Base-by-base conservation (phyloP, 2,329 filamentous ascomycete species). In the Fusarium dlaminii region DNA sequence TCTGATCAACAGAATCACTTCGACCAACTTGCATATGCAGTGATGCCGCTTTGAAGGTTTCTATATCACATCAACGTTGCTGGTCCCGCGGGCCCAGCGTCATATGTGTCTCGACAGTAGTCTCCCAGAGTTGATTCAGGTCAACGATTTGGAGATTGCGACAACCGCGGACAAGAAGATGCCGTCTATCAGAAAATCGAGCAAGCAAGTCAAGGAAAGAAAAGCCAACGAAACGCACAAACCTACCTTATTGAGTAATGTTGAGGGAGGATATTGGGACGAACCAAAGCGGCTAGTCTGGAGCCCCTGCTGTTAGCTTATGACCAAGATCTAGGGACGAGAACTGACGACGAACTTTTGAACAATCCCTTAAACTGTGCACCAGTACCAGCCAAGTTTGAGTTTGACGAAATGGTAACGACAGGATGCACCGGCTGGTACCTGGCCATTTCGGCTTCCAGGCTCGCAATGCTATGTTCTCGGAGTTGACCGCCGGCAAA, bases 401-500 rank as follows among this genome's bases (percentile, higher is more conserved):
- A 45, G 29, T 18, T 6, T 36, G 61, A 46, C 37, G 30, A 30
- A 24, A 13, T 22, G 20, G 48, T 12, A 8, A 14, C 12, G 37
- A 59, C 24, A 20, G 15, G 12, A 42, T 49, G 15, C 24, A 20
- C 10, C 27, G 37, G 20, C 27, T 29, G 43, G 39, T 48, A 55
- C 15, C 36, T 29, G 5, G 54, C 61, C 72, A 75, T 67, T 14
- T 18, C 18, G 34, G 15, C 24, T 18, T 66, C 68, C 17, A 75
- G 54, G 43, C 49, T 51, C 34, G 40, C 52, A 24, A 63, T 27
- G 40, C 22, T 40, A n/a, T 63, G 51, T 18, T 49, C 55, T 22
- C 49, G 39, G 30, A n/a, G 15, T 2, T 46, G 39, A 17, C n/a
- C 8, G 17, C 27, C 40, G n/a, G 36, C 17, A 24, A 22, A 18